phyloP scores from a whole-genome alignment of 108 stramenopile genomes.

The Bacterosira constricta region DNA sequence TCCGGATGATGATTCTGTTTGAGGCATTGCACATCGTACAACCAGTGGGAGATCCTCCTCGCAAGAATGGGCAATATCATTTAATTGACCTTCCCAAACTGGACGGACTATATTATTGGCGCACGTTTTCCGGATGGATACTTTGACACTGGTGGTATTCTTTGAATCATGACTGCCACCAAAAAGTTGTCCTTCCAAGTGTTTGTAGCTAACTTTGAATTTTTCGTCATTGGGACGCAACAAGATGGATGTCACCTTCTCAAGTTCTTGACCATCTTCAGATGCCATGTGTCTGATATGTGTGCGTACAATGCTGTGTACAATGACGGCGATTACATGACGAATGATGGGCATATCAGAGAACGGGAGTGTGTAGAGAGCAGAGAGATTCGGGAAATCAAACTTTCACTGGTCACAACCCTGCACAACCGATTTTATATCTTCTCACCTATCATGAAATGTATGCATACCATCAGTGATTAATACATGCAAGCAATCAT shows the following conservation, averaged over 20 bases:
- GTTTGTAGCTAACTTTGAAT: constrained; percentile 37
- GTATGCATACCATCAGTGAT: constrained; percentile 42
- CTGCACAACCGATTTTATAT: not conserved
- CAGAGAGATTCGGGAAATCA: not conserved
- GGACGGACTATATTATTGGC: constrained; percentile 36
- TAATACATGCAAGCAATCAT: constrained; percentile 34
- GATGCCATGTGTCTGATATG: constrained; percentile 38
- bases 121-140: constrained; percentile 43
- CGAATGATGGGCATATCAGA: not conserved
- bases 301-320: constrained; percentile 11
- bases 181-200: constrained; percentile 13
- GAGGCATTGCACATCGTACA: not conserved
- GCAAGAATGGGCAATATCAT: constrained; percentile 13
- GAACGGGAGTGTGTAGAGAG: not conserved
- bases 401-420: not conserved
- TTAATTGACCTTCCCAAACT: constrained; percentile 37
- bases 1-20: constrained; percentile 11
- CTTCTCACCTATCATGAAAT: constrained; percentile 32
- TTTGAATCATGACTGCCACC: constrained; percentile 30
- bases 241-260: constrained; percentile 15
- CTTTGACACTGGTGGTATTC: constrained; percentile 25
- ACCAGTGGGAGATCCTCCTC: constrained; percentile 27
- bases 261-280: constrained; percentile 15
- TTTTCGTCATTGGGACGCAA: constrained; percentile 16
- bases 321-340: not conserved